phyloP scores from a whole-genome alignment of 345 rosid species.

The Conringia planisiliqua region DNA sequence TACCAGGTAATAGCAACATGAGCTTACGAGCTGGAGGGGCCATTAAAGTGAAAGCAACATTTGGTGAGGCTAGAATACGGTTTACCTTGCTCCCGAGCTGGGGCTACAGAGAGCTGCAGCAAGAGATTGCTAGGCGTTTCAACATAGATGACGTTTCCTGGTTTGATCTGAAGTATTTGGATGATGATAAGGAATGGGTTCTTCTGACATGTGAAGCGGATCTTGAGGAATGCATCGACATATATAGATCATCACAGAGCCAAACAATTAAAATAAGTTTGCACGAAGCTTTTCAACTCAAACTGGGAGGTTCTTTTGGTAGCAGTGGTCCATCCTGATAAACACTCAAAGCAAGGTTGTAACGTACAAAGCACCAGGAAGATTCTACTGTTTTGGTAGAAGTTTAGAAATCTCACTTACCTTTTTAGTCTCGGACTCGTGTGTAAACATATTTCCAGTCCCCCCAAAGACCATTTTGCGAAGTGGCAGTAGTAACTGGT shows the following conservation, averaged over 20 bases:
- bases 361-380: neutral
- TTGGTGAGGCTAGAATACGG: conserved; percentile 62
- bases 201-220: conserved; percentile 71
- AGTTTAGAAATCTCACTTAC: conserved; percentile 21
- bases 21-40: conserved; percentile 21
- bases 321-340: conserved; percentile 26
- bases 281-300: conserved; percentile 39
- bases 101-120: conserved; percentile 50
- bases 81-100: conserved; percentile 55
- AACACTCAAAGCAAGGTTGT: conserved; percentile 7
- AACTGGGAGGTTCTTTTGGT: conserved; percentile 32
- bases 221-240: conserved; percentile 83
- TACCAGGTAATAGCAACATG: conserved; percentile 27
- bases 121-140: conserved; percentile 59
- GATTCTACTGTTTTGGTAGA: neutral
- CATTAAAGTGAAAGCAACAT: conserved; percentile 57
- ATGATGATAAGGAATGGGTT: conserved; percentile 71
- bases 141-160: conserved; percentile 39
- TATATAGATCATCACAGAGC: conserved; percentile 44
- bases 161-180: conserved; percentile 60
- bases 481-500: conserved; percentile 7
- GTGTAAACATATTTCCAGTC: conserved; percentile 11
- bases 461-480: conserved; percentile 20
- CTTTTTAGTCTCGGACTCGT: neutral
- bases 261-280: conserved; percentile 59